These are phyloP conservation scores for Usnea hakonensis DNA, from an alignment of 495 filamentous ascomycete genomes.

Conservation along the genomic window DNA sequence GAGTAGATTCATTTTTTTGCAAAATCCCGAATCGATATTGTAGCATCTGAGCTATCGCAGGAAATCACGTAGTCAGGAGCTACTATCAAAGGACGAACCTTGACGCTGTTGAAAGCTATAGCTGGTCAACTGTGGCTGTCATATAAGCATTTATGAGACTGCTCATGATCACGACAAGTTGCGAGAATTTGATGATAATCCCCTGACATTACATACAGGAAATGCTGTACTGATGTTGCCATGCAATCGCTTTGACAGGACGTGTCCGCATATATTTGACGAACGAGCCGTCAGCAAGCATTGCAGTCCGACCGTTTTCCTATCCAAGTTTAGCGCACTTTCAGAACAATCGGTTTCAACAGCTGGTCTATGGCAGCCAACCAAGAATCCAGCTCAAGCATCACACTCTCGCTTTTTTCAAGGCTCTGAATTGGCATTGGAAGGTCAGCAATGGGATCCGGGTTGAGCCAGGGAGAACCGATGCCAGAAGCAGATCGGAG, in stretches of 20 bases:
- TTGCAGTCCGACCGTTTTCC: background rate
- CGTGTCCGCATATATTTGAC: background rate
- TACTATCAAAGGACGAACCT: background rate
- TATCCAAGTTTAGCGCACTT: background rate
- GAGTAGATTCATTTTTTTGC: no score
- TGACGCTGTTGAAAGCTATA: no score
- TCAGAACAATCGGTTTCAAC: background rate
- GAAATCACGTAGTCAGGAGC: no score
- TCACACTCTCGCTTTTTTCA: background rate
- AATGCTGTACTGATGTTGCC: background rate
- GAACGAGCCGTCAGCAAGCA: background rate
- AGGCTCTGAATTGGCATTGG: background rate
- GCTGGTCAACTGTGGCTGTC: background rate
- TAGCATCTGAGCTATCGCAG: no score
- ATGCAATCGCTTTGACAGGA: background rate
- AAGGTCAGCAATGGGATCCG: background rate
- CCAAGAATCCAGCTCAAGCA: background rate
- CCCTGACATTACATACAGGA: background rate
- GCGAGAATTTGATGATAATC: background rate
- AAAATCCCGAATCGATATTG: no score
- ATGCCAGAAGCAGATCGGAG: background rate
- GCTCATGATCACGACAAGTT: background rate
- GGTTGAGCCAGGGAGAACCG: background rate
- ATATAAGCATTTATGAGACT: background rate
- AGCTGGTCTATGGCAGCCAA: background rate